These are phyloP conservation scores for Penicillium sp. DNA, from an alignment of 2,329 filamentous ascomycete genomes.

Conservation along the genomic window DNA sequence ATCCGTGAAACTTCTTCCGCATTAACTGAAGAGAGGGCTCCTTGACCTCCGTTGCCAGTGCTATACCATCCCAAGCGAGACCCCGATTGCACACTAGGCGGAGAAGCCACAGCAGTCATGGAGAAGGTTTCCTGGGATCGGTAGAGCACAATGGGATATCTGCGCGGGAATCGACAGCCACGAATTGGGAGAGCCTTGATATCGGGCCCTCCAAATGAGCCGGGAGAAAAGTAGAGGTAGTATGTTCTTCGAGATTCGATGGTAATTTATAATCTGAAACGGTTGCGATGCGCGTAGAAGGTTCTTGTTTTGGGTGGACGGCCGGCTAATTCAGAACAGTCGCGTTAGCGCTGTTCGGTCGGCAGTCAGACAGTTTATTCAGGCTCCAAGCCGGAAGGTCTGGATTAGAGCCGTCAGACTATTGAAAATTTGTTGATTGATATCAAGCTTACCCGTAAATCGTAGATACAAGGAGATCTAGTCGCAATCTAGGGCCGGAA, in stretches of 20 bases:
- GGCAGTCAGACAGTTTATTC: slow-evolving; percentile 26
- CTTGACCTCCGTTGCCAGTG: slow-evolving; percentile 60
- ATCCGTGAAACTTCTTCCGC: slow-evolving; percentile 83
- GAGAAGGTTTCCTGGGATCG: slow-evolving; percentile 35
- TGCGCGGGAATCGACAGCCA: slow-evolving; percentile 18
- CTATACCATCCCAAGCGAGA: slow-evolving; percentile 64
- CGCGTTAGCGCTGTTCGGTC: slow-evolving; percentile 38
- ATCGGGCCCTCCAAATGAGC: not conserved
- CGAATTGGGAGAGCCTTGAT: slow-evolving; percentile 12
- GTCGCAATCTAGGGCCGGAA: slow-evolving; percentile 22
- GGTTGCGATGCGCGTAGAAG: slow-evolving; percentile 11
- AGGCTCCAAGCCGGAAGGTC: slow-evolving; percentile 6
- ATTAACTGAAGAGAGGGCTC: slow-evolving; percentile 71
- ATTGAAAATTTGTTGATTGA: not conserved
- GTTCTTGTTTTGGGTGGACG: slow-evolving; percentile 24
- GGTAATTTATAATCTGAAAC: not conserved
- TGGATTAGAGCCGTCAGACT: slow-evolving; percentile 7
- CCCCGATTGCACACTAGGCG: slow-evolving; percentile 65
- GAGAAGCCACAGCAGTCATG: slow-evolving; percentile 71
- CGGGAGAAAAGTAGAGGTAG: not conserved
- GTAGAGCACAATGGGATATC: slow-evolving; percentile 20
- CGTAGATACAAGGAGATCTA: slow-evolving; percentile 13
- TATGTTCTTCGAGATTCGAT: not conserved
- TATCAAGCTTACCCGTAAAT: slow-evolving; percentile 18
- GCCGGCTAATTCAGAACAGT: slow-evolving; percentile 33